Base-by-base conservation (phyloP, 1,139 yeast genomes). In the Hyphopichia wangnamkhiaoensis region DNA sequence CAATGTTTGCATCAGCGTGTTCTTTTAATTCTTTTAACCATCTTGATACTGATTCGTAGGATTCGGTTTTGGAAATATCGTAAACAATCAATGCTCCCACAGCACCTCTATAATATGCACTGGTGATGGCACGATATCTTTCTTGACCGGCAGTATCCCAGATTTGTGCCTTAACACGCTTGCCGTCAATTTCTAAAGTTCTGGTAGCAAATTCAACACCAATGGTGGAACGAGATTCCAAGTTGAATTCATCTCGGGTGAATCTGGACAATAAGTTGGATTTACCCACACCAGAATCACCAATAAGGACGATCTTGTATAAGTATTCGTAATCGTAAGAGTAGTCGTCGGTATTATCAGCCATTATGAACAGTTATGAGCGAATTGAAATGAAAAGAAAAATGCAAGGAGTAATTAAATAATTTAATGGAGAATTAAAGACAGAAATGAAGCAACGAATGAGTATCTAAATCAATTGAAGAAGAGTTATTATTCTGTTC, bases 101-200 rank as follows among this genome's bases (percentile, higher is more conserved):
- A 0, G 98, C 98, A 34, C 98, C 98, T 60, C 98, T 79, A 64
- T 93, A 93, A 70, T 93, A 93, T 12, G 98, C 98, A 45, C 95
- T 84, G 30, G 98, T 94, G 59, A 93, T 93, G 38, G 98, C 98
- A 56, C 98, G 81, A 71, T 93, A 93, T 61, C 98, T 81, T 67
- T 93, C 98, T 71, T 93, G 98, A 44, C 98, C 98, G 2, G 98
- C 98, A 21, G 98, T 93, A 64, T 93, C 98, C 98, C 98, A 93
- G 58, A 93, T 90, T 65, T 94, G 98, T 7, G 98, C 97, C 66
- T 93, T 93, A 58, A 94, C 90, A 59, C 95, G 78, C 66, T 91
- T 93, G 44, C 95, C 95, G 55, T 93, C 98, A 41, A 93, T 91
- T 55, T 87, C 95, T 41, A 93, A 82, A 2, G 98, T 91, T 63